phyloP scores from a whole-genome alignment of 495 filamentous ascomycete species.

The Immersiella caudata region DNA sequence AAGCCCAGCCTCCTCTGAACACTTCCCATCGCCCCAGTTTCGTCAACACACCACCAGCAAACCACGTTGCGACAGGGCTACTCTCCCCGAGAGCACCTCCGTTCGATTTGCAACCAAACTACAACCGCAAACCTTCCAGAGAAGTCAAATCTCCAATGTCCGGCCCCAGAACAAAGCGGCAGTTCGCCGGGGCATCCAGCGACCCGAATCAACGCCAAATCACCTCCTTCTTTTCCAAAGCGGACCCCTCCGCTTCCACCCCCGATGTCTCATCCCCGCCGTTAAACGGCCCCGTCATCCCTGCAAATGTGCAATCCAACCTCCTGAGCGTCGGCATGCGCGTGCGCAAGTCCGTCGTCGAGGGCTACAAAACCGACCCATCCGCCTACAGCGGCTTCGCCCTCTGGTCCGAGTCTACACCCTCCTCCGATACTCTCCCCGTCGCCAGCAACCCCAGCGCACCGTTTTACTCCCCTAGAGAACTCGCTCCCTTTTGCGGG shows the following conservation, averaged over 20 bases:
- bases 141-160: conserved; percentile 39
- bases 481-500: conserved; percentile 77
- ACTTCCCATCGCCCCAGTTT: neutral
- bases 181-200: conserved; percentile 54
- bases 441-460: conserved; percentile 1
- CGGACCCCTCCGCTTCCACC: conserved; percentile 18
- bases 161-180: conserved; percentile 50
- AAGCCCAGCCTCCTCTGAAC: neutral
- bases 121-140: neutral
- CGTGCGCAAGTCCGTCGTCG: conserved; percentile 85
- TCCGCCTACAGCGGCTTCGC: conserved; percentile 43
- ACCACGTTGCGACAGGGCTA: neutral
- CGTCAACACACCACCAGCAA: neutral
- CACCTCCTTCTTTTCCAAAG: conserved; percentile 50
- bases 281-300: conserved; percentile 55
- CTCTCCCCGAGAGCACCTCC: neutral
- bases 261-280: conserved; percentile 29
- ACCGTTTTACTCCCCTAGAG: conserved; percentile 39
- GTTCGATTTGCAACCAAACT: neutral
- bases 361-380: conserved; percentile 81
- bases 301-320: conserved; percentile 68
- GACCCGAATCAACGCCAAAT: conserved; percentile 54
- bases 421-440: conserved; percentile 8
- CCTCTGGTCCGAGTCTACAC: conserved; percentile 44
- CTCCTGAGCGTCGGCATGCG: conserved; percentile 90